Percentiles rank a stretch among this genome's conserved stretches.
Evolutionary conservation across 2,329 filamentous ascomycete genomes (phyloP).

Genomic region (Xylariomycetidae sp.): DNA sequence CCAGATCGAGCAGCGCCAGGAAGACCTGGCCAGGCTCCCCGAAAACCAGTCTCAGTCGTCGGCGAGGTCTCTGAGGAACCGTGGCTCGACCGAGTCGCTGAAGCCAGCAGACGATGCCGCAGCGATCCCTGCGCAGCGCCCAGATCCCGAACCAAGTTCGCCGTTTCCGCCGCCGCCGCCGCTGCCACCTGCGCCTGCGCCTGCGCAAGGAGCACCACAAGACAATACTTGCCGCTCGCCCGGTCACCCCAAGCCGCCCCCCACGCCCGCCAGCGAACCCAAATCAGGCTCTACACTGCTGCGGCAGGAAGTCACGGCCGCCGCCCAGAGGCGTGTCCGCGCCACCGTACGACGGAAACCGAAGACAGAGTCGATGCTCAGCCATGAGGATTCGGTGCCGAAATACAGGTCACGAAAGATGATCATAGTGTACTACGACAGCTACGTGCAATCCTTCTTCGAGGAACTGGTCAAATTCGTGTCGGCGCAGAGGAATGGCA

Average conservation of each 20-base stretch:
- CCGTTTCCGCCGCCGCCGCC: constrained; percentile 7
- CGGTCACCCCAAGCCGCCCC: constrained; percentile 17
- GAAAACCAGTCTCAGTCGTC: constrained; percentile 24
- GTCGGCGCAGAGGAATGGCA: constrained; percentile 71
- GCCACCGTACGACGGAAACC: constrained; percentile 44
- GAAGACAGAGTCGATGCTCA: constrained; percentile 46
- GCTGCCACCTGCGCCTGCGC: constrained; percentile 4
- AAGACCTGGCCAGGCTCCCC: constrained; percentile 48
- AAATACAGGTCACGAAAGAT: constrained; percentile 66
- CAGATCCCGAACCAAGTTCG: constrained; percentile 11
- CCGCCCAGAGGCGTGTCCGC: constrained; percentile 39
- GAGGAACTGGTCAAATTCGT: constrained; percentile 79
- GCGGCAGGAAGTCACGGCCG: constrained; percentile 38
- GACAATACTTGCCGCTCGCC: constrained; percentile 16
- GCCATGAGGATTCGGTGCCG: constrained; percentile 36
- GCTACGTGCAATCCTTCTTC: constrained; percentile 75
- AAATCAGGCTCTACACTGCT: constrained; percentile 30
- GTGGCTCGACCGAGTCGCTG: constrained; percentile 48
- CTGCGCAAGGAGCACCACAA: too few relatives aligned
- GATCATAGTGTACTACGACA: constrained; percentile 90
- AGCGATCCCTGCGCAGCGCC: constrained; percentile 13
- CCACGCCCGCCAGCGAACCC: constrained; percentile 29
- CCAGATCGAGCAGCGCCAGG: constrained; percentile 56
- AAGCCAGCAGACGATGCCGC: constrained; percentile 41
- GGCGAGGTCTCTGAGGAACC: constrained; percentile 40